Evolutionary conservation across 2,329 filamentous ascomycete genomes (phyloP).

Genomic region (Hymenoscyphus salicellus): DNA sequence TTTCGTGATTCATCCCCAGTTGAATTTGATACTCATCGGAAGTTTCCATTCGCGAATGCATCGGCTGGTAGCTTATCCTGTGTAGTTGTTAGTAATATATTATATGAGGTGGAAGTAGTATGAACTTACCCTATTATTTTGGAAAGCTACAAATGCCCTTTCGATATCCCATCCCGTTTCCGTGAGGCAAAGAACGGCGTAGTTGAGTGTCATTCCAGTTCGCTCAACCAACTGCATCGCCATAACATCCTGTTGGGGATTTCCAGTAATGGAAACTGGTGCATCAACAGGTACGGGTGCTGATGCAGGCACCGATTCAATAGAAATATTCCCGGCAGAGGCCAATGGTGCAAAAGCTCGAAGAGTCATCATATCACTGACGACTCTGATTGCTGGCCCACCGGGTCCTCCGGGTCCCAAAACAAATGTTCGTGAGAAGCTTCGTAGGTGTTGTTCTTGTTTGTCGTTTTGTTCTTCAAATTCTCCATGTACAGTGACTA

Average conservation of each 20-base stretch:
- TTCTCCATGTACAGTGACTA: slow-evolving; percentile 77
- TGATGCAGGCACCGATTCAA: not conserved
- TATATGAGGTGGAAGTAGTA: not conserved
- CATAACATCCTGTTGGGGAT: slow-evolving; percentile 59
- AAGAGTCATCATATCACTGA: slow-evolving; percentile 75
- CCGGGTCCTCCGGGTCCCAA: slow-evolving; percentile 70
- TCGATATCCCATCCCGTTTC: slow-evolving; percentile 79
- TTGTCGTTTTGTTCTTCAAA: slow-evolving; percentile 69
- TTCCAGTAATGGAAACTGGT: slow-evolving; percentile 29
- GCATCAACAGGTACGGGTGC: too few species aligned
- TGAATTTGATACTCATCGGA: not conserved
- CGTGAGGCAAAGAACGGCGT: slow-evolving; percentile 75
- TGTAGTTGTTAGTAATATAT: slow-evolving; percentile 5
- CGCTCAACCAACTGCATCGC: slow-evolving; percentile 71
- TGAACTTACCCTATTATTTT: slow-evolving; percentile 64
- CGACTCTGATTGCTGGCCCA: slow-evolving; percentile 60
- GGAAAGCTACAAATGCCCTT: slow-evolving; percentile 71
- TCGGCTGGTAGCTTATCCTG: slow-evolving; percentile 16
- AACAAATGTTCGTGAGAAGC: slow-evolving; percentile 78
- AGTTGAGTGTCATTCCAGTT: slow-evolving; percentile 77
- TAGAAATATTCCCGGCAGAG: slow-evolving; percentile 11
- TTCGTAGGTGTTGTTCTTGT: slow-evolving; percentile 62
- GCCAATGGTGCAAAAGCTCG: slow-evolving; percentile 60
- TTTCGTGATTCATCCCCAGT: not conserved
- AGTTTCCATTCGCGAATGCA: slow-evolving; percentile 7